Evolutionary conservation across 345 rosid genomes (phyloP).

Genomic region (Eutrema yunnanense): DNA sequence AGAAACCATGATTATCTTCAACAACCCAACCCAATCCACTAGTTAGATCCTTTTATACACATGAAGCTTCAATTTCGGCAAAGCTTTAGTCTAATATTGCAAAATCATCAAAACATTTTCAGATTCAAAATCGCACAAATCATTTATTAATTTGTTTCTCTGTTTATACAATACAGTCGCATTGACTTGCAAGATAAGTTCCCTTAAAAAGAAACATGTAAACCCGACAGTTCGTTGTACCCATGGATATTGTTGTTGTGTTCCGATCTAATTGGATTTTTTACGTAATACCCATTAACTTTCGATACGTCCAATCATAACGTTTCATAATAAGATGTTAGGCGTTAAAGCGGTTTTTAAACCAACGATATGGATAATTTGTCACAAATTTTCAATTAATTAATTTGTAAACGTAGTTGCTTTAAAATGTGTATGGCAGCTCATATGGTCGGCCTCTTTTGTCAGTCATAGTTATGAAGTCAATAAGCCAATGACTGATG

Average conservation of each 20-base stretch:
- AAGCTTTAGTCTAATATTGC: background rate
- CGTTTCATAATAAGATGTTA: background rate
- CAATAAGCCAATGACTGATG: slow-evolving; percentile 7
- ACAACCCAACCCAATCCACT: too few relatives aligned
- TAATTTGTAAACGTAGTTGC: background rate
- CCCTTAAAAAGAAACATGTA: background rate
- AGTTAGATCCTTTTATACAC: too few relatives aligned
- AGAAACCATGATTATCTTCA: too few relatives aligned
- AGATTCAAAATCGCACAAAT: background rate
- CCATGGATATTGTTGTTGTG: background rate
- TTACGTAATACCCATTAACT: background rate
- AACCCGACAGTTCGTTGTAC: background rate
- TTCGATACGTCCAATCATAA: slow-evolving; percentile 6
- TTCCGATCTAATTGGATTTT: background rate
- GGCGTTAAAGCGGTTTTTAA: background rate
- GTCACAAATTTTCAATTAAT: background rate
- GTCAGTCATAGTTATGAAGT: slow-evolving; percentile 22
- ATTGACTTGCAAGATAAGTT: background rate
- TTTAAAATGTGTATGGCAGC: slow-evolving; percentile 4
- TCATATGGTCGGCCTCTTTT: slow-evolving; percentile 24
- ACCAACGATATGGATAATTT: background rate
- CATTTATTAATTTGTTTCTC: background rate
- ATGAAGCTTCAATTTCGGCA: too few relatives aligned
- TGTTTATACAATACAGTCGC: background rate
- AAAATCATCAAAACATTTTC: background rate